Evolutionary conservation across 192 early-diverging fungal genomes (phyloP).

Genomic region (Nowakowskiella sp.): DNA sequence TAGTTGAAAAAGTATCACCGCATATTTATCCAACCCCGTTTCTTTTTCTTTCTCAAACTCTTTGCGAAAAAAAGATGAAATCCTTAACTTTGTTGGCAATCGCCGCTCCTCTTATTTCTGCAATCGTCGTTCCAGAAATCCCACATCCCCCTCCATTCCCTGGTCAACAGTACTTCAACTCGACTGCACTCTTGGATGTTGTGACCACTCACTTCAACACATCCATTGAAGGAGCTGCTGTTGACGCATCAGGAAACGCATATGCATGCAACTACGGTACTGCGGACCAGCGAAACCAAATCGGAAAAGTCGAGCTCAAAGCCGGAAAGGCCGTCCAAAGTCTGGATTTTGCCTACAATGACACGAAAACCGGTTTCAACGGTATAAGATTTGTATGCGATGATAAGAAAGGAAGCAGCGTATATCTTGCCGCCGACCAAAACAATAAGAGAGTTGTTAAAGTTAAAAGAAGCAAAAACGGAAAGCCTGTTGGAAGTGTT

Average conservation of each 20-base stretch:
- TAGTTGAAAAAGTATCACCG: too few relatives aligned
- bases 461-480: slow-evolving; percentile 13
- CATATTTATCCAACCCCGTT: too few relatives aligned
- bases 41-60: too few relatives aligned
- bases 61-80: too few relatives aligned
- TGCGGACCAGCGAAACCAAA: background rate
- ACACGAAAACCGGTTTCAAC: slow-evolving; percentile 31
- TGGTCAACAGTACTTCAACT: background rate
- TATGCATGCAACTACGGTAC: slow-evolving; percentile 36
- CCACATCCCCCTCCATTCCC: too few relatives aligned
- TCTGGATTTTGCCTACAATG: slow-evolving; percentile 13
- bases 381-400: slow-evolving; percentile 32
- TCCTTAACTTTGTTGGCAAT: too few relatives aligned
- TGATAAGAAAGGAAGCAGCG: slow-evolving; percentile 8
- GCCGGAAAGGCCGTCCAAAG: slow-evolving; percentile 15
- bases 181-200: background rate
- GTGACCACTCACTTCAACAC: slow-evolving; percentile 26
- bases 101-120: too few relatives aligned
- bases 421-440: slow-evolving; percentile 33
- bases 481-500: slow-evolving; percentile 1
- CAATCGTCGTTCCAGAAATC: too few relatives aligned
- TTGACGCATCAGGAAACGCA: slow-evolving; percentile 36
- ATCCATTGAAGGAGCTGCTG: slow-evolving; percentile 44
- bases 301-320: slow-evolving; percentile 10
- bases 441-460: slow-evolving; percentile 29